Evolutionary conservation across 1,139 yeast genomes (phyloP).

Genomic region (Debaryomycetaceae sp.): DNA sequence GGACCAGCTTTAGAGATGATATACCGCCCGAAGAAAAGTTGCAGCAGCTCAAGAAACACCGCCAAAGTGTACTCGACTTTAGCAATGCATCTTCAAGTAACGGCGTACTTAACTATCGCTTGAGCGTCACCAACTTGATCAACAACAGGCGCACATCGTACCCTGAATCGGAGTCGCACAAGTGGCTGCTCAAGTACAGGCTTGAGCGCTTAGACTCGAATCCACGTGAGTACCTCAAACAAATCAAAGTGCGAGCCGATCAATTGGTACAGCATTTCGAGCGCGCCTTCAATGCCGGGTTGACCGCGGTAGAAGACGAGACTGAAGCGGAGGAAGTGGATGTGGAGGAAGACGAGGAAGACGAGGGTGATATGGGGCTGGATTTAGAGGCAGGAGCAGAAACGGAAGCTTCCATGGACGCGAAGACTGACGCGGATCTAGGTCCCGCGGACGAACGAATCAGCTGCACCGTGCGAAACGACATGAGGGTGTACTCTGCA

Average conservation of each 20-base stretch:
- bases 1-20: conserved; percentile 21
- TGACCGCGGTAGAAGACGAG: conserved; percentile 2
- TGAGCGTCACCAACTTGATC: conserved; percentile 1
- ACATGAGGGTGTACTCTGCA: conserved; percentile 21
- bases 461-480: conserved; percentile 3
- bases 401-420: background rate
- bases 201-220: background rate
- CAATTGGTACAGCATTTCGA: conserved; percentile 4
- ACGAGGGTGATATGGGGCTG: conserved; percentile 2
- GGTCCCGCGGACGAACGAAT: too few relatives aligned
- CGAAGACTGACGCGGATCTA: too few relatives aligned
- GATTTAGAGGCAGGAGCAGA: background rate
- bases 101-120: conserved; percentile 1
- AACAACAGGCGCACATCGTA: background rate
- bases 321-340: background rate
- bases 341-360: conserved; percentile 2
- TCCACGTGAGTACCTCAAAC: conserved; percentile 2
- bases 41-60: conserved; percentile 17
- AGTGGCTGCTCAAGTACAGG: conserved; percentile 1
- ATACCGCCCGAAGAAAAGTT: conserved; percentile 17
- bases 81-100: conserved; percentile 11
- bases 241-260: conserved; percentile 6
- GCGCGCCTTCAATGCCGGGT: conserved; percentile 5
- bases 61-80: conserved; percentile 8
- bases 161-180: conserved; percentile 1